These are phyloP conservation scores for Yamagishiella unicocca DNA, from an alignment of 139 green algal genomes.

Conservation along the genomic window DNA sequence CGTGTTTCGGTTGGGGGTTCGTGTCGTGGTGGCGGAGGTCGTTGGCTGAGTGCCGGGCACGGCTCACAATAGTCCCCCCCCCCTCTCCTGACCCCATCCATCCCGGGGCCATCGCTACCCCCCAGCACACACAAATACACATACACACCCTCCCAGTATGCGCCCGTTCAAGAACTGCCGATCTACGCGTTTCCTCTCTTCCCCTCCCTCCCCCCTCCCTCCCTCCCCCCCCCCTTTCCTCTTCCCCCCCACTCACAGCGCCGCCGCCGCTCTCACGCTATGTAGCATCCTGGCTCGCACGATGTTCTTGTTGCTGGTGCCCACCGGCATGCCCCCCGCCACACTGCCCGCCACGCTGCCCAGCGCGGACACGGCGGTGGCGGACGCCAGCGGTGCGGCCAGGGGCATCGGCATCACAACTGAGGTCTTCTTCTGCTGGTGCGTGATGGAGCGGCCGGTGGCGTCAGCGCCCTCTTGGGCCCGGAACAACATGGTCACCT, in stretches of 20 bases:
- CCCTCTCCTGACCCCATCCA: neutral
- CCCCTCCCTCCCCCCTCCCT: neutral
- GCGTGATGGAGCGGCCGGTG: neutral
- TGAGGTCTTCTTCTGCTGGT: neutral
- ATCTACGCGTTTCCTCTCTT: neutral
- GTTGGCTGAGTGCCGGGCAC: no score
- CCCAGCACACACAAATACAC: neutral
- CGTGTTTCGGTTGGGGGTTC: no score
- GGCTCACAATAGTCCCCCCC: no score
- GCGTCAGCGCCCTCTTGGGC: neutral
- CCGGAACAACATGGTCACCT: neutral
- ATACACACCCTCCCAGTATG: neutral
- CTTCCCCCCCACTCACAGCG: neutral
- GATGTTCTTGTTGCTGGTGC: neutral
- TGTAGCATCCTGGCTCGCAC: neutral
- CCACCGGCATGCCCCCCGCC: neutral
- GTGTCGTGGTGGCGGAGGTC: no score
- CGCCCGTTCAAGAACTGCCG: no score
- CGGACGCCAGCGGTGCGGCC: neutral
- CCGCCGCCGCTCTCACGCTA: slow-evolving; percentile 15
- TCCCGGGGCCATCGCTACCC: neutral
- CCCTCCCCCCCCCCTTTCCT: neutral
- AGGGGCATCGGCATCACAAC: neutral
- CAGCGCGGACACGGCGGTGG: neutral
- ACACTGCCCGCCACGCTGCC: neutral